These are phyloP conservation scores for Malbranchea cinnamomea DNA, from an alignment of 2,329 filamentous ascomycete genomes.

Conservation along the genomic window DNA sequence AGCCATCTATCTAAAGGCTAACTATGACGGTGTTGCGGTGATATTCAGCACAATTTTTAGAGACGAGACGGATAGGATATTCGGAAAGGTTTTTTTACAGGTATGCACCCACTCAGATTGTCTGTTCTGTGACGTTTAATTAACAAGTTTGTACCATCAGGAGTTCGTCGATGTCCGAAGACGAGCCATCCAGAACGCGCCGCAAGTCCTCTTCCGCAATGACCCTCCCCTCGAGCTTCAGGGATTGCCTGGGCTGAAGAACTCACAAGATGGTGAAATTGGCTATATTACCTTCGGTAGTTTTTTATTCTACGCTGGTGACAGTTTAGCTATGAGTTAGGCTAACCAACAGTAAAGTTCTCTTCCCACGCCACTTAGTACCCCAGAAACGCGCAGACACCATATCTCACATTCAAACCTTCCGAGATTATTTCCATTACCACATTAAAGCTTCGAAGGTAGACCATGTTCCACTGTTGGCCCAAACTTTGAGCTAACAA, in stretches of 20 bases:
- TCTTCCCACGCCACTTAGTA: conserved; percentile 90
- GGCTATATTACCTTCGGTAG: conserved; percentile 97
- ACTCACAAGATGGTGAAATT: conserved; percentile 65
- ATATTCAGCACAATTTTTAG: conserved; percentile 98
- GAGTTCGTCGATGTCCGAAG: conserved; percentile 95
- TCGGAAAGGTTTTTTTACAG: conserved; percentile 95
- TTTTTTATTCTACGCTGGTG: conserved; percentile 4
- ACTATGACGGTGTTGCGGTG: conserved; percentile 91
- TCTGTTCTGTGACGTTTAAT: not conserved
- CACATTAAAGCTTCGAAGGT: conserved; percentile 98
- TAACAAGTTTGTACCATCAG: conserved; percentile 14
- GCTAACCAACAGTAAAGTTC: conserved; percentile 35
- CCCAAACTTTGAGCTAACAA: not conserved
- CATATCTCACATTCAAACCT: conserved; percentile 98
- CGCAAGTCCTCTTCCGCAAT: conserved; percentile 90
- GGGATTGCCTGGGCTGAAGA: conserved; percentile 66
- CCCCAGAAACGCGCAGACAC: conserved; percentile 81
- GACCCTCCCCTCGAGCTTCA: conserved; percentile 88
- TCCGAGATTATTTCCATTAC: conserved; percentile 99
- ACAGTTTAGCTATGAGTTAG: conserved; percentile 8
- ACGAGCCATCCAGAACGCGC: conserved; percentile 89
- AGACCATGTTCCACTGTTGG: conserved; percentile 8
- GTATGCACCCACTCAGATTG: conserved; percentile 13
- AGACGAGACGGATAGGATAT: conserved; percentile 94
- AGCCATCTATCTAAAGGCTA: conserved; percentile 96